Evolutionary conservation across 495 filamentous ascomycete genomes (phyloP).

Genomic region (Wilcoxina mikolae): DNA sequence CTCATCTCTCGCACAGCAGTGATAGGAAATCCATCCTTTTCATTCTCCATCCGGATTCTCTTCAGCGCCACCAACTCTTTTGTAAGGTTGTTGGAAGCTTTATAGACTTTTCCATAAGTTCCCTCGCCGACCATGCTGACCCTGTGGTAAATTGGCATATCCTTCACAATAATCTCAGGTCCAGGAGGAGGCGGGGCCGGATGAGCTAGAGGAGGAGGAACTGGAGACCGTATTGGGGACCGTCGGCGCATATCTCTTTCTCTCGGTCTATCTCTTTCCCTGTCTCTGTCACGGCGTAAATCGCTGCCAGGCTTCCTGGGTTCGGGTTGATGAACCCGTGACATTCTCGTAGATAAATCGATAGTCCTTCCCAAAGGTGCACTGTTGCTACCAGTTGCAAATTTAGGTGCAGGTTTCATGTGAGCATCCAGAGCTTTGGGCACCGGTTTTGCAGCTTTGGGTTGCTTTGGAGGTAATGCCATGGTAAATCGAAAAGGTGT

Average conservation of each 20-base stretch:
- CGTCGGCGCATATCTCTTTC: neutral
- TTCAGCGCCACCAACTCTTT: constrained; percentile 83
- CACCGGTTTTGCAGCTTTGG: constrained; percentile 17
- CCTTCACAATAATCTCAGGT: constrained; percentile 19
- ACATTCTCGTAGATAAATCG: constrained; percentile 1
- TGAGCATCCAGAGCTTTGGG: constrained; percentile 20
- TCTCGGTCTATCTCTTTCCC: neutral
- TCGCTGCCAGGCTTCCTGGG: neutral
- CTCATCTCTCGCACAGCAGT: constrained; percentile 96
- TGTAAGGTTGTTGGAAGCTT: constrained; percentile 90
- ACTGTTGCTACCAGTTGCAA: constrained; percentile 23
- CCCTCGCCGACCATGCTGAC: constrained; percentile 29
- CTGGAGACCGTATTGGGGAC: neutral
- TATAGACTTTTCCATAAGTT: constrained; percentile 66
- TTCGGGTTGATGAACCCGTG: neutral
- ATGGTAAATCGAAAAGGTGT: constrained; percentile 25
- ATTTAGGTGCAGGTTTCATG: constrained; percentile 5
- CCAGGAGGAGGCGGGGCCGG: constrained; percentile 5
- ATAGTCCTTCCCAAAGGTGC: constrained; percentile 17
- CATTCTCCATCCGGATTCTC: constrained; percentile 87
- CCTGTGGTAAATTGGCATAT: constrained; percentile 24
- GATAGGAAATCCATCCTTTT: constrained; percentile 93
- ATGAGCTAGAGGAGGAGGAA: constrained; percentile 9
- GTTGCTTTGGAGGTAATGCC: constrained; percentile 13
- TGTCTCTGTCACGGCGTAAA: neutral